Conservation (phyloP, 495 filamentous ascomycete species). For the Usnea hakonensis region DNA sequence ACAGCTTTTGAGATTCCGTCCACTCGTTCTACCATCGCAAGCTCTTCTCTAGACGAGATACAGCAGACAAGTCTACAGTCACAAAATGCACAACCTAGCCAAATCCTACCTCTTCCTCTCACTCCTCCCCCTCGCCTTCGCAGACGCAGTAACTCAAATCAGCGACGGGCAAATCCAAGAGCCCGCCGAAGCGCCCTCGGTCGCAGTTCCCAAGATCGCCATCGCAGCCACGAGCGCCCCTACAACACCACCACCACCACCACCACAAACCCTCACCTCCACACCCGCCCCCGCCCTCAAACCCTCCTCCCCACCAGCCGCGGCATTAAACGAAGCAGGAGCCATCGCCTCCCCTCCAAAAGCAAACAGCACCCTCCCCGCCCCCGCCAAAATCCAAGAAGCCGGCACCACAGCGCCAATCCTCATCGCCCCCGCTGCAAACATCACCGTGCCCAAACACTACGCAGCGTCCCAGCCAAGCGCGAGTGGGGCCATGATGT, state of each 20-base stretch:
- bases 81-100: neutral
- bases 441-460: neutral
- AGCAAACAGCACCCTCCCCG: neutral
- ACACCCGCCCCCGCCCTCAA: neutral
- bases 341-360: neutral
- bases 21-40: neutral
- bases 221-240: neutral
- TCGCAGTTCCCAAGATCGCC: neutral
- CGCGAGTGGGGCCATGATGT: neutral
- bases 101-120: neutral
- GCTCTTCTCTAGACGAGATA: neutral
- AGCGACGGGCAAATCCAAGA: conserved; percentile 2
- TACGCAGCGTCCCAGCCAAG: neutral
- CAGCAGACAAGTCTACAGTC: neutral
- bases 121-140: neutral
- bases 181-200: neutral
- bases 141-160: neutral
- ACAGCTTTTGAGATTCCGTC: neutral
- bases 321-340: neutral
- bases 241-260: neutral
- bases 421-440: neutral
- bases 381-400: neutral
- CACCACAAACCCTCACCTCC: neutral
- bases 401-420: neutral
- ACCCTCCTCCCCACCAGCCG: neutral